Percentiles rank a stretch among this genome's conserved stretches.
Conservation (phyloP, 352 stramenopile species). For the Phytophthora boehmeriae region DNA sequence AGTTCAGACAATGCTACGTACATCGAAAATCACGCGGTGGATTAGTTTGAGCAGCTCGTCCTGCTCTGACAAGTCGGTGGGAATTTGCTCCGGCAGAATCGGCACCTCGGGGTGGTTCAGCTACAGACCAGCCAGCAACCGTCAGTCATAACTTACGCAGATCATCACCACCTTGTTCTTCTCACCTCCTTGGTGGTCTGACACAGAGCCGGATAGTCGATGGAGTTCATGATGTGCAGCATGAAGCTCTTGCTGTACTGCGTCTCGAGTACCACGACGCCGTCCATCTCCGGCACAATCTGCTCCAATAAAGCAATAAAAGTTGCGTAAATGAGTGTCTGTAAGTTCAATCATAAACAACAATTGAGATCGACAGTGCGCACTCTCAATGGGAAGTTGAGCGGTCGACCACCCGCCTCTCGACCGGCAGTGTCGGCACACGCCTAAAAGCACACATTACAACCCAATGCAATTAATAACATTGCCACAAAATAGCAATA, state of each 20-base stretch:
- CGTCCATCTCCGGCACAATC: conserved; percentile 81
- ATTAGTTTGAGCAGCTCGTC: conserved; percentile 80
- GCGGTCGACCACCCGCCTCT: conserved; percentile 56
- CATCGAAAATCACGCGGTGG: conserved; percentile 83
- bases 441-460: conserved; percentile 34
- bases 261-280: conserved; percentile 79
- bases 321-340: neutral
- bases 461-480: conserved; percentile 7
- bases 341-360: neutral
- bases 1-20: conserved; percentile 32
- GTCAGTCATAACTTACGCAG: neutral
- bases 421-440: conserved; percentile 77
- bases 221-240: conserved; percentile 87
- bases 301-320: conserved; percentile 19
- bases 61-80: conserved; percentile 54
- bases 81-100: conserved; percentile 68
- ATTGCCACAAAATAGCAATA: neutral
- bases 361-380: neutral
- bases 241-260: conserved; percentile 87
- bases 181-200: conserved; percentile 78
- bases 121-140: conserved; percentile 28
- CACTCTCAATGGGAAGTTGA: conserved; percentile 86
- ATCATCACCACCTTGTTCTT: neutral
- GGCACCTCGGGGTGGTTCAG: conserved; percentile 84
- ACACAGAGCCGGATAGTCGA: conserved; percentile 80